Percentiles rank a stretch among this genome's conserved stretches.
These are phyloP conservation scores for Salix exigua DNA, from an alignment of 345 rosid genomes.

Conservation along the genomic window DNA sequence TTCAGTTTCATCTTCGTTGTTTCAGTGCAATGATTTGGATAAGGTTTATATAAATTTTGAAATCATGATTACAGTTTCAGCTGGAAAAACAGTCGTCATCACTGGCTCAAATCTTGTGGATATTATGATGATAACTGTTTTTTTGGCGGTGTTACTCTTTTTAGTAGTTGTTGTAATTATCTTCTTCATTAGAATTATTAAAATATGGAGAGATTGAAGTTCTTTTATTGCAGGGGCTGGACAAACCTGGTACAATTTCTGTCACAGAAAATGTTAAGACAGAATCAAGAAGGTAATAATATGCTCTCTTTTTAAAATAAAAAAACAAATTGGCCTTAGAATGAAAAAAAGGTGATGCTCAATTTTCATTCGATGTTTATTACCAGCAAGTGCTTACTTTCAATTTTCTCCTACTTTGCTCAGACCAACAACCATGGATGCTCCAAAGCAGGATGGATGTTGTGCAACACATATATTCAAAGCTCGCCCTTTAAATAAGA, in stretches of 20 bases:
- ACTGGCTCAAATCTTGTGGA: neutral
- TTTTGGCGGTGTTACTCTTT: neutral
- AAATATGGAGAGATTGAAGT: neutral
- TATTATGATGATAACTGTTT: neutral
- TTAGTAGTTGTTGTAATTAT: neutral
- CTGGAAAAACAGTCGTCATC: neutral
- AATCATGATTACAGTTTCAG: slow-evolving; percentile 10
- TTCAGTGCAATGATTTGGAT: slow-evolving; percentile 33
- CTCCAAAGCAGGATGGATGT: slow-evolving; percentile 36
- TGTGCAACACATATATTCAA: slow-evolving; percentile 40
- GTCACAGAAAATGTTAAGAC: slow-evolving; percentile 42
- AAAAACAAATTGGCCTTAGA: neutral
- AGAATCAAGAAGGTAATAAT: slow-evolving; percentile 54
- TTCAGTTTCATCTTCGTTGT: slow-evolving; percentile 41
- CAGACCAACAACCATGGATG: slow-evolving; percentile 44
- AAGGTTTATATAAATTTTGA: slow-evolving; percentile 39
- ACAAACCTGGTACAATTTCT: slow-evolving; percentile 32
- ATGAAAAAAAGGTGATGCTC: neutral
- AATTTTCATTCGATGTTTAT: slow-evolving; percentile 2
- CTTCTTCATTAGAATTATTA: neutral
- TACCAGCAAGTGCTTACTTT: slow-evolving; percentile 4
- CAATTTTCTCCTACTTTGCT: slow-evolving; percentile 11
- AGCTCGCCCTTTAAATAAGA: slow-evolving; percentile 67
- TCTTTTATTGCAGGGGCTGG: slow-evolving; percentile 41
- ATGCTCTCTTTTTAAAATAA: neutral